These are phyloP conservation scores for Trichoderma koningii DNA, from an alignment of 2,329 filamentous ascomycete species.

Conservation along the genomic window DNA sequence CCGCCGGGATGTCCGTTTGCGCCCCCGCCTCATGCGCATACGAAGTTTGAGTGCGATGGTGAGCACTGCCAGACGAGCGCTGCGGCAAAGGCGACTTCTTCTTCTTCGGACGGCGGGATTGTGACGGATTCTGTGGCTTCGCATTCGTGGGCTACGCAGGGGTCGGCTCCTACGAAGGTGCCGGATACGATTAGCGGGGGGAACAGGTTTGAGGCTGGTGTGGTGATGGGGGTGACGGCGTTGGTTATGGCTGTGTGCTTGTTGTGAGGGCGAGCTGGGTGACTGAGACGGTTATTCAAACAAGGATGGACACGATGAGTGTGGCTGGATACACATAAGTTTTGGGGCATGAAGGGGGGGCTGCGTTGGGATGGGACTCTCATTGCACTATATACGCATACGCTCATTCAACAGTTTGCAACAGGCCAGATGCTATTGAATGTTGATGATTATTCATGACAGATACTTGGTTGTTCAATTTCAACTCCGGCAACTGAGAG, in stretches of 20 bases:
- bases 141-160: neutral
- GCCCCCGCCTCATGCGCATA: neutral
- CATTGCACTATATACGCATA: neutral
- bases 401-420: neutral
- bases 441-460: neutral
- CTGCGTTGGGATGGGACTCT: neutral
- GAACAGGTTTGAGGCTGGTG: constrained; percentile 2
- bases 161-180: constrained; percentile 6
- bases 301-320: neutral
- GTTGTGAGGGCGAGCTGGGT: neutral
- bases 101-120: neutral
- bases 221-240: neutral
- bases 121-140: neutral
- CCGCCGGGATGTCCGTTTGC: neutral
- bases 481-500: neutral
- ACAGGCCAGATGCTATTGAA: neutral
- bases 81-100: neutral
- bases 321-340: neutral
- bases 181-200: constrained; percentile 27
- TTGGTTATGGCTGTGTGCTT: neutral
- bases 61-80: neutral
- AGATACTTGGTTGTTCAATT: neutral
- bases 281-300: no score
- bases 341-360: constrained; percentile 1
- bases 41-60: neutral